These are phyloP conservation scores for Fraxinus platypoda DNA, from an alignment of 305 asterid genomes.

Conservation along the genomic window DNA sequence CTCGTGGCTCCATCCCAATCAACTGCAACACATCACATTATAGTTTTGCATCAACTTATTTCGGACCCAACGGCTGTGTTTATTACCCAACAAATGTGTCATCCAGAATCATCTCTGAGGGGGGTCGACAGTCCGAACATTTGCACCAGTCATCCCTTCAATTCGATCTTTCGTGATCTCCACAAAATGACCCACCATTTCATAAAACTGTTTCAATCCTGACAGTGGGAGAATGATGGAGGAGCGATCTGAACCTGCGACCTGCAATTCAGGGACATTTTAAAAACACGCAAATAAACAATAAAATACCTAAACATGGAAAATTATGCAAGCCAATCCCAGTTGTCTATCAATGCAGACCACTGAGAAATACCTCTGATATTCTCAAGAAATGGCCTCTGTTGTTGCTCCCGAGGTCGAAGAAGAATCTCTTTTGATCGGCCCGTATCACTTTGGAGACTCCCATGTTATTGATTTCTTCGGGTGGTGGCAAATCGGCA, in stretches of 20 bases:
- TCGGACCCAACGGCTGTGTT: conserved; percentile 16
- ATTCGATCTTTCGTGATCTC: conserved; percentile 84
- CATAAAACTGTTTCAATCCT: conserved; percentile 85
- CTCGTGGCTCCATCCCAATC: conserved; percentile 29
- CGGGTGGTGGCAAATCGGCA: conserved; percentile 69
- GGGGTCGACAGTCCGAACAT: conserved; percentile 82
- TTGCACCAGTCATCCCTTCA: conserved; percentile 78
- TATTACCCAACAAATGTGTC: conserved; percentile 27
- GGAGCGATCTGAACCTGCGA: conserved; percentile 92
- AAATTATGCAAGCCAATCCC: conserved; percentile 11
- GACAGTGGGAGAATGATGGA: conserved; percentile 94
- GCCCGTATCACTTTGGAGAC: conserved; percentile 88
- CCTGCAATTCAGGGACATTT: conserved; percentile 45
- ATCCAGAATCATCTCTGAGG: conserved; percentile 62
- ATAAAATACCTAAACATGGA: neutral
- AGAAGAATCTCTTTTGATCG: conserved; percentile 93
- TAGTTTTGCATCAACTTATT: conserved; percentile 21
- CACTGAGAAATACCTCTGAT: conserved; percentile 61
- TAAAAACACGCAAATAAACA: conserved; percentile 2
- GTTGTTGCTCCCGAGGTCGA: conserved; percentile 93
- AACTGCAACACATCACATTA: conserved; percentile 27
- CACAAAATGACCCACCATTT: conserved; percentile 95
- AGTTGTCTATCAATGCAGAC: neutral
- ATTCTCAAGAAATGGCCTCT: conserved; percentile 90
- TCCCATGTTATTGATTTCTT: conserved; percentile 56